Conservation (phyloP, 2,329 filamentous ascomycete species). For the Zasmidium citrigriseum region DNA sequence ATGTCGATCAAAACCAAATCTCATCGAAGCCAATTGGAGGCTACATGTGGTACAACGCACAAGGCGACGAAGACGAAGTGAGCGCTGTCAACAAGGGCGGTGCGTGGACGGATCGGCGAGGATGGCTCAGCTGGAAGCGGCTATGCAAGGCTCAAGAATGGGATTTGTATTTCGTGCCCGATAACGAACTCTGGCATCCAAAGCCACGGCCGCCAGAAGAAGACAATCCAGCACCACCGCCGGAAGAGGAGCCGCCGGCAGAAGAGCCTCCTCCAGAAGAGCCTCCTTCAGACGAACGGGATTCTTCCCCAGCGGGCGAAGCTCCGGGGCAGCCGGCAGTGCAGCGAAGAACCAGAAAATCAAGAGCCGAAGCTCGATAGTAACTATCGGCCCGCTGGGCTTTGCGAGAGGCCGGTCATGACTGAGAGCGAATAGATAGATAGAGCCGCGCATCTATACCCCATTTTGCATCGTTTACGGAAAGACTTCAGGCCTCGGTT, state of each 20-base stretch:
- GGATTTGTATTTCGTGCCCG: conserved; percentile 17
- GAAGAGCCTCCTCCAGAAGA: neutral
- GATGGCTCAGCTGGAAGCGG: conserved; percentile 31
- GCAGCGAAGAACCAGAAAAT: too few relatives aligned
- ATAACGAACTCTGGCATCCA: conserved; percentile 21
- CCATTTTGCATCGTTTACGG: too few relatives aligned
- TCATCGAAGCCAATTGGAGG: conserved; percentile 24
- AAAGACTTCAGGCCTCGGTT: too few relatives aligned
- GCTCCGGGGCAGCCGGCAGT: too few relatives aligned
- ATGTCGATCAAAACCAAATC: conserved; percentile 17
- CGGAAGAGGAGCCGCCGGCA: neutral
- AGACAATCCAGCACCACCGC: neutral
- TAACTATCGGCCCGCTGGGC: too few relatives aligned
- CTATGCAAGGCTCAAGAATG: conserved; percentile 26
- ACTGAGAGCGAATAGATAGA: too few relatives aligned
- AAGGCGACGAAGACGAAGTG: conserved; percentile 25
- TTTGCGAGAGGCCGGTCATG: too few relatives aligned
- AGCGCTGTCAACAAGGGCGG: conserved; percentile 21
- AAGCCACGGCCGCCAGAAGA: neutral
- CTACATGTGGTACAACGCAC: conserved; percentile 28
- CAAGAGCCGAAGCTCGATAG: too few relatives aligned
- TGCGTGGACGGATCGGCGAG: conserved; percentile 31
- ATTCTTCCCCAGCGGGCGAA: too few relatives aligned
- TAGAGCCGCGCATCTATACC: too few relatives aligned
- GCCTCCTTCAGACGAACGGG: too few relatives aligned